These are phyloP conservation scores for Paradendryphiella salina DNA, from an alignment of 2,329 filamentous ascomycete genomes.

Conservation along the genomic window DNA sequence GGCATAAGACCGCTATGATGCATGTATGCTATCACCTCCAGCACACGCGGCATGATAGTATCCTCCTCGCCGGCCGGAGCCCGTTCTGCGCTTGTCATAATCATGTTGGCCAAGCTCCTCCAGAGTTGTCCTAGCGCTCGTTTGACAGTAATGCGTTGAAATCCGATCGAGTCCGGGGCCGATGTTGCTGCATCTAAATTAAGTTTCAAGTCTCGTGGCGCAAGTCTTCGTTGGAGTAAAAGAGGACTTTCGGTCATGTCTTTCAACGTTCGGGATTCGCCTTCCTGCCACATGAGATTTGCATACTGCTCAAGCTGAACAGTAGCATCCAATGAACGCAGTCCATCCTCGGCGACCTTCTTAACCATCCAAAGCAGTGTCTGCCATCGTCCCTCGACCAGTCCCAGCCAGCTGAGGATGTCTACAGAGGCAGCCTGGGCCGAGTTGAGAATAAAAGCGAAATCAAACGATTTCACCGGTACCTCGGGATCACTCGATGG, in stretches of 20 bases:
- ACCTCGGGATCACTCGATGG: constrained; percentile 12
- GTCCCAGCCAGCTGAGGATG: constrained; percentile 47
- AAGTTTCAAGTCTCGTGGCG: constrained; percentile 18
- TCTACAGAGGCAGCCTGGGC: constrained; percentile 43
- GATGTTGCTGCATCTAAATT: constrained; percentile 33
- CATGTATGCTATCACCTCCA: constrained; percentile 54
- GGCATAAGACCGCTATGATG: constrained; percentile 55
- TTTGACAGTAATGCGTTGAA: constrained; percentile 30
- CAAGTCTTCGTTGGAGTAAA: constrained; percentile 18
- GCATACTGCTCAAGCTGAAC: constrained; percentile 20
- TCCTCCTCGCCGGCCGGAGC: constrained; percentile 22
- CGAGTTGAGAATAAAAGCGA: constrained; percentile 31
- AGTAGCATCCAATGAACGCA: constrained; percentile 13
- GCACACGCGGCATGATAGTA: constrained; percentile 49
- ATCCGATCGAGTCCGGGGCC: constrained; percentile 32
- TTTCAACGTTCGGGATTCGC: constrained; percentile 21
- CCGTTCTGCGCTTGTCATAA: constrained; percentile 43
- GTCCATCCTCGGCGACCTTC: constrained; percentile 45
- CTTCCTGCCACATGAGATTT: constrained; percentile 24
- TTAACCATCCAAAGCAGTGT: constrained; percentile 53
- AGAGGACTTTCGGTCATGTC: constrained; percentile 33
- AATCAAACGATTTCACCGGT: constrained; percentile 31
- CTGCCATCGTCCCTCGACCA: constrained; percentile 49
- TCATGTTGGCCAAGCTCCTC: constrained; percentile 53
- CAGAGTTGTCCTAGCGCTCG: constrained; percentile 52